A percentile compares a stretch with the other conserved stretches of the same genome.
phyloP scores from a whole-genome alignment of 208 protist genomes.

The Leishmania aethiopica region DNA sequence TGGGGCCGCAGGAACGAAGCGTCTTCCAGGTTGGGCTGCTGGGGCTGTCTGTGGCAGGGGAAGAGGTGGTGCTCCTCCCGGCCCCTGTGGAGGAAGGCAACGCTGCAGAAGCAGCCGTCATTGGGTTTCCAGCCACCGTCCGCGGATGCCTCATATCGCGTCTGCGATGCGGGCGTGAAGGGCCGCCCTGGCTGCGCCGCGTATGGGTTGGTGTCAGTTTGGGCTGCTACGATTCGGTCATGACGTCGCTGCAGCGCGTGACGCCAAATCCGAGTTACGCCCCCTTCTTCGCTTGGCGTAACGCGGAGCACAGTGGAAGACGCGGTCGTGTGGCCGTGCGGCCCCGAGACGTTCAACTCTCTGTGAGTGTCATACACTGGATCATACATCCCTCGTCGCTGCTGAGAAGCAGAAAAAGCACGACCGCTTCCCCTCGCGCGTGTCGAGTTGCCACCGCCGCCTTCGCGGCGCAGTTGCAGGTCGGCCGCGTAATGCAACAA shows the following conservation, averaged over 20 bases:
- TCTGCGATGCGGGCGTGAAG: background rate
- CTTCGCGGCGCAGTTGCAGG: slow-evolving; percentile 34
- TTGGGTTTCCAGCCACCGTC: background rate
- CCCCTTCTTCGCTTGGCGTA: slow-evolving; percentile 43
- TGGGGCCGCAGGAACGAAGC: background rate
- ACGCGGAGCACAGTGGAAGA: slow-evolving; percentile 17
- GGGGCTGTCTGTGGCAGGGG: background rate
- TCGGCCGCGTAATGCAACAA: slow-evolving; percentile 62
- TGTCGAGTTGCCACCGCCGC: slow-evolving; percentile 3
- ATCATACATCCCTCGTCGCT: background rate
- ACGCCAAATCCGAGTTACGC: slow-evolving; percentile 62
- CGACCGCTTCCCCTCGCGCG: background rate
- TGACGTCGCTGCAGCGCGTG: slow-evolving; percentile 23
- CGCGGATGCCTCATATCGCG: background rate
- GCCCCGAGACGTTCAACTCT: background rate
- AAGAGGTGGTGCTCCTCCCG: background rate
- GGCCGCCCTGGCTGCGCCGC: background rate
- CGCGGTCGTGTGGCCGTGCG: background rate
- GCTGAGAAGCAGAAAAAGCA: background rate
- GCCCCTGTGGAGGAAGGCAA: background rate
- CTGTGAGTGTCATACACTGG: background rate
- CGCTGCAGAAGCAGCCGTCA: background rate
- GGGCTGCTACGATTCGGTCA: background rate
- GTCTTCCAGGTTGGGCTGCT: background rate
- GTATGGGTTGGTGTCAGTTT: background rate